Evolutionary conservation across 345 rosid genomes (phyloP), one percentile per base, ranked within the genome.

Genomic region (Brassica carinata): DNA sequence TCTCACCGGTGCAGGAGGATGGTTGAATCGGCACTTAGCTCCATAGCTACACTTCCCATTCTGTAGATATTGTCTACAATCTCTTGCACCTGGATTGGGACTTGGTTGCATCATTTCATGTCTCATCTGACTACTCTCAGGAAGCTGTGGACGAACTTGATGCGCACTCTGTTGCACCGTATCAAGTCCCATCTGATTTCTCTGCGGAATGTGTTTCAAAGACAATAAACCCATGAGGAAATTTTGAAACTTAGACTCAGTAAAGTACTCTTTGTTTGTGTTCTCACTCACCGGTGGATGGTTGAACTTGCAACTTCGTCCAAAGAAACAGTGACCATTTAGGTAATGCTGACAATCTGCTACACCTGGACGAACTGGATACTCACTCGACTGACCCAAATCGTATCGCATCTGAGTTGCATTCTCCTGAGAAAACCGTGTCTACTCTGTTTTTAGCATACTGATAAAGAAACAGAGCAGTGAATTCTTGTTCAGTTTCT

Each of bases 401-500:
- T 23, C 30, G 23, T 59, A 13, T 23, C 64, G n/a, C 7, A 1
- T 62, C 66, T 62, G 34, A 10, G 66, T 27, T 58, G 29, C 64
- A 59, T 58, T 62, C 34, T 29, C 40, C 68, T 30, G 68, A 64
- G 11, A 64, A 64, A 31, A 6, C 10, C 5, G 2, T 30, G 2
- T 14, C 19, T 1, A 30, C 67, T 64, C 67, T 64, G 67, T 30
- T 30, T 30, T 30, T 14, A 64, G 15, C 40, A 30, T 30, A 30
- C 14, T 64, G 15, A 30, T 14, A 30, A 64, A 29, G 67, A 63
- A 43, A 30, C 23, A 64, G 11, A 64, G 68, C 7, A 64, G 34
- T 13, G 36, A n/a, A 23, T 30, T 64, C 68, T 64, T 64, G 40
- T 2, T 30, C 40, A 64, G 69, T 64, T 64, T 64, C 69, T n/a